Evolutionary conservation across 352 stramenopile species (phyloP).

Genomic region (Lagenidium sp.): DNA sequence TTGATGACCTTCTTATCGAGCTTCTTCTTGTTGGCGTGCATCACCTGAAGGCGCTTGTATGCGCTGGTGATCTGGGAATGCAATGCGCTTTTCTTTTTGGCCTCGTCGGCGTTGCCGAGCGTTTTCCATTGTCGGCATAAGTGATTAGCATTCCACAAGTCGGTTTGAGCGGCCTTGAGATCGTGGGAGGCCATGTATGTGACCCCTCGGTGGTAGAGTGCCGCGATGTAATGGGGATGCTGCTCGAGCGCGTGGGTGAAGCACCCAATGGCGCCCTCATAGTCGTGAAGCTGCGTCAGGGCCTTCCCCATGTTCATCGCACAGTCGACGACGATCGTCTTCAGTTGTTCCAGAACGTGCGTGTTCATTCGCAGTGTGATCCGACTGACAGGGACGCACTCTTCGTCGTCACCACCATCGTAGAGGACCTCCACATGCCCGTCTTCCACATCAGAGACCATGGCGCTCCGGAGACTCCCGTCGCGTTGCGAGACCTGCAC

Average conservation of each 20-base stretch:
- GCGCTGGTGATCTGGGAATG: conserved; percentile 40
- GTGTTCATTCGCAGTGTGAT: conserved; percentile 55
- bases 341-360: conserved; percentile 31
- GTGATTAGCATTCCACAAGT: conserved; percentile 62
- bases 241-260: conserved; percentile 38
- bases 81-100: conserved; percentile 25
- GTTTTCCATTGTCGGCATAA: conserved; percentile 41
- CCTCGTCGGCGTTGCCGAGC: conserved; percentile 9
- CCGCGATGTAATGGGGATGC: conserved; percentile 34
- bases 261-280: conserved; percentile 46
- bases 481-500: conserved; percentile 26
- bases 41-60: conserved; percentile 64
- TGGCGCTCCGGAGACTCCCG: conserved; percentile 32
- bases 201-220: conserved; percentile 63
- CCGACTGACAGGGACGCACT: conserved; percentile 33
- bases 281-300: conserved; percentile 38
- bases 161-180: conserved; percentile 43
- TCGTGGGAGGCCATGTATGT: conserved; percentile 55
- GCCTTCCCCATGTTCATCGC: conserved; percentile 82
- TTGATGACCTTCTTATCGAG: conserved; percentile 79
- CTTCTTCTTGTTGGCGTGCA: conserved; percentile 71
- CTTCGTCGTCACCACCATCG: conserved; percentile 35
- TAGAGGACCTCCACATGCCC: conserved; percentile 52
- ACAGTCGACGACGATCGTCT: conserved; percentile 48
- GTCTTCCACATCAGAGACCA: conserved; percentile 57